Conservation (phyloP, 768 basidiomycete genomes). For the Cubamyces lactineus region DNA sequence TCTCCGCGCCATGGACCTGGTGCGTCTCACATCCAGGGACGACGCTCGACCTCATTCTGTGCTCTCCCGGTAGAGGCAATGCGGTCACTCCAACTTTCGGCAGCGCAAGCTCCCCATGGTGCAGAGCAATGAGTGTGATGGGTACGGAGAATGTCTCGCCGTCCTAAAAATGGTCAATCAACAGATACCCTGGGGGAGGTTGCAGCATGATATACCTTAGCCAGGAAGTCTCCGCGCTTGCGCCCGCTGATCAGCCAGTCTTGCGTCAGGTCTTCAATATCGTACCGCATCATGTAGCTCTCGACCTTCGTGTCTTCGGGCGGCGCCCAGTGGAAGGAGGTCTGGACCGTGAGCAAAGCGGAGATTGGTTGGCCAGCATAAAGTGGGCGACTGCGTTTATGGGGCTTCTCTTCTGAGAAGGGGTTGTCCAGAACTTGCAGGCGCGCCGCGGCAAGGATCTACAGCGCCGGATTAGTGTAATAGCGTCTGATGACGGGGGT, state of each 20-base stretch:
- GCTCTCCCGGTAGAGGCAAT: slow-evolving; percentile 52
- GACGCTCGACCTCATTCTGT: slow-evolving; percentile 59
- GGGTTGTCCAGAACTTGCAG: slow-evolving; percentile 53
- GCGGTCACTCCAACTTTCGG: slow-evolving; percentile 74
- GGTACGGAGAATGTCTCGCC: slow-evolving; percentile 59
- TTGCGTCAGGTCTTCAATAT: slow-evolving; percentile 77
- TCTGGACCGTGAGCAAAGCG: slow-evolving; percentile 64
- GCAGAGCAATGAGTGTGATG: slow-evolving; percentile 83
- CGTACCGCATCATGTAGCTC: slow-evolving; percentile 69
- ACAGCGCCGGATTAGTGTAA: background rate
- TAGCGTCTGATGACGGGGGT: background rate
- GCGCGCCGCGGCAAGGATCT: slow-evolving; percentile 70
- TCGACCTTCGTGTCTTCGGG: slow-evolving; percentile 41
- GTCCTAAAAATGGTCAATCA: no score
- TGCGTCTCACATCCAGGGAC: slow-evolving; percentile 77
- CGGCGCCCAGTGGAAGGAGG: slow-evolving; percentile 79
- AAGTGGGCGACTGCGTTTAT: slow-evolving; percentile 39
- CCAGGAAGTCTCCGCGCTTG: slow-evolving; percentile 83
- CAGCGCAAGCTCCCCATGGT: slow-evolving; percentile 77
- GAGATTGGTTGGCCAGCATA: slow-evolving; percentile 91
- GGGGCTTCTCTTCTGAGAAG: slow-evolving; percentile 37
- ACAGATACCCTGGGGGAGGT: no score
- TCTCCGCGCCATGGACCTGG: slow-evolving; percentile 84
- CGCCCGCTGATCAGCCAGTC: slow-evolving; percentile 91
- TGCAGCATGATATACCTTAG: slow-evolving; percentile 72